Evolutionary conservation across 2,329 filamentous ascomycete genomes (phyloP).

Genomic region (Cordyceps tenuipes): DNA sequence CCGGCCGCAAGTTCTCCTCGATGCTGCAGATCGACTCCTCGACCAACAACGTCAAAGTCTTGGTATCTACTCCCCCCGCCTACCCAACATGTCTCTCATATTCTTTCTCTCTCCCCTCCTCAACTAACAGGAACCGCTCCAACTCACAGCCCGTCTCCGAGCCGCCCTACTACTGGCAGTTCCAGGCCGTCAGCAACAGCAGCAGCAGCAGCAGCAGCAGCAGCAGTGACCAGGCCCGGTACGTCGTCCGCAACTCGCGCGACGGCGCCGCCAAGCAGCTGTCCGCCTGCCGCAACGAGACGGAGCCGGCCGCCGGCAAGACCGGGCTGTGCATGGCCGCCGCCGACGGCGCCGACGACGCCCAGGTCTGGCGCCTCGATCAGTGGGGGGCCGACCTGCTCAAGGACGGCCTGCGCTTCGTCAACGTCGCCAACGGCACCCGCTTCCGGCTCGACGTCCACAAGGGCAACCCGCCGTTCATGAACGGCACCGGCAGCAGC

Average conservation of each 20-base stretch:
- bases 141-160: neutral
- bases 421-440: constrained; percentile 25
- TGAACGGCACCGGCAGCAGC: constrained; percentile 19
- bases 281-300: constrained; percentile 19
- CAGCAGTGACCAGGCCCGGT: constrained; percentile 18
- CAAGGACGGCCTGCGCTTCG: constrained; percentile 21
- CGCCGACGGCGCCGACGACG: constrained; percentile 17
- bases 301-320: constrained; percentile 19
- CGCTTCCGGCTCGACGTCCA: constrained; percentile 26
- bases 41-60: neutral
- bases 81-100: no score
- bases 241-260: constrained; percentile 22
- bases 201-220: neutral
- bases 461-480: constrained; percentile 22
- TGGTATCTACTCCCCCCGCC: neutral
- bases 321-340: constrained; percentile 23
- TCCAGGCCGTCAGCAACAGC: constrained; percentile 15
- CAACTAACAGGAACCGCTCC: neutral
- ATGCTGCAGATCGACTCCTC: constrained; percentile 11
- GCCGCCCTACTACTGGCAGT: constrained; percentile 19
- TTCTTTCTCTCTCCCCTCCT: neutral
- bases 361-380: constrained; percentile 27
- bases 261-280: constrained; percentile 23
- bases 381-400: constrained; percentile 17
- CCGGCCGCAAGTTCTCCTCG: constrained; percentile 15